phyloP scores from a whole-genome alignment of 768 basidiomycete genomes.

The Leucocoprinus birnbaumii region DNA sequence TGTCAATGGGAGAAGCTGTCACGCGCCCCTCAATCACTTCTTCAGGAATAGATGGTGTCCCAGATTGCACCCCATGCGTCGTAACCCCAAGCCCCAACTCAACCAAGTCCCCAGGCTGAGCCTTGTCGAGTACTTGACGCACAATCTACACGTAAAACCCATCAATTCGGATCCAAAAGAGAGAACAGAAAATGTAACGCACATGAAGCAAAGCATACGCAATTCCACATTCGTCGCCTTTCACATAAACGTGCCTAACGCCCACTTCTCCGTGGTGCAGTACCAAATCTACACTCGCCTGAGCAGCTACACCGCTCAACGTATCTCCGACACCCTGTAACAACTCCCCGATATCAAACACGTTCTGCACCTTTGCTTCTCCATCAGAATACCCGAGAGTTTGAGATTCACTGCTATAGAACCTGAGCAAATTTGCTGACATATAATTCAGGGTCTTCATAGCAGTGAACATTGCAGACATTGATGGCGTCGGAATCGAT shows the following conservation, averaged over 20 bases:
- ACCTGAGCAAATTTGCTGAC: conserved; percentile 75
- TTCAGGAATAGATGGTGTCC: conserved; percentile 14
- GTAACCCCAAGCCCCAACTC: conserved; percentile 75
- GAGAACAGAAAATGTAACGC: conserved; percentile 36
- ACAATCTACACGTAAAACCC: conserved; percentile 51
- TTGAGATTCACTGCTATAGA: conserved; percentile 31
- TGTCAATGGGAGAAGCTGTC: conserved; percentile 24
- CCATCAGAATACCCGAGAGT: conserved; percentile 10
- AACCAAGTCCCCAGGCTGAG: conserved; percentile 75
- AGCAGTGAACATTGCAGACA: conserved; percentile 85
- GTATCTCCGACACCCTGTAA: conserved; percentile 88
- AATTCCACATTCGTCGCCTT: conserved; percentile 82
- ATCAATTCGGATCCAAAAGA: conserved; percentile 5
- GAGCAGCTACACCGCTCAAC: conserved; percentile 78
- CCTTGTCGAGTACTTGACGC: conserved; percentile 74
- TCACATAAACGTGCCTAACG: conserved; percentile 83
- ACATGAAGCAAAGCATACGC: conserved; percentile 84
- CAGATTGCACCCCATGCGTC: conserved; percentile 14
- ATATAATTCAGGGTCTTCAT: conserved; percentile 95
- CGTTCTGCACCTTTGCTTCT: conserved; percentile 33
- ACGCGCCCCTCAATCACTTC: conserved; percentile 18
- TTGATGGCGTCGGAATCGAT: conserved; percentile 81
- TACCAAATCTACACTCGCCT: conserved; percentile 86
- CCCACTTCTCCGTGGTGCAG: conserved; percentile 88
- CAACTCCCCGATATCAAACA: conserved; percentile 92